These are phyloP conservation scores for Rhodamnia rubescens DNA, from an alignment of 345 rosid genomes.

Conservation along the genomic window DNA sequence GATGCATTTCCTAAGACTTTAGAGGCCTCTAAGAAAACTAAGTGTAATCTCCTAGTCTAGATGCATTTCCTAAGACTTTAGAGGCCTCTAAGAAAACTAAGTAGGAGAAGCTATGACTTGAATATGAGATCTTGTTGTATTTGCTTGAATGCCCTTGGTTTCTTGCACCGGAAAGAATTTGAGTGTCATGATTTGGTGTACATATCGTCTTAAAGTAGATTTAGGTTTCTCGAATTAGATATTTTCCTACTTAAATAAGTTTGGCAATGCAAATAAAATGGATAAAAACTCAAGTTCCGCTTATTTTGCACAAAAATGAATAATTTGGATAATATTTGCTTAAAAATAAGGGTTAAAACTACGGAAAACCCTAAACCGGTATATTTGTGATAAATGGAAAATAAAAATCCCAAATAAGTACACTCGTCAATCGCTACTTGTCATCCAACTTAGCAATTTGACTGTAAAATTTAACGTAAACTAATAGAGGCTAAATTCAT, in stretches of 20 bases:
- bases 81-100: neutral
- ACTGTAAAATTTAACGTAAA: no score
- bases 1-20: neutral
- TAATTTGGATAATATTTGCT: neutral
- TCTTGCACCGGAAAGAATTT: neutral
- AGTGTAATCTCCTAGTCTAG: neutral
- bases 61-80: neutral
- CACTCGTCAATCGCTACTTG: no score
- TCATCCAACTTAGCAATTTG: no score
- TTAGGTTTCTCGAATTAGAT: neutral
- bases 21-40: neutral
- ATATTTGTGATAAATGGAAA: no score
- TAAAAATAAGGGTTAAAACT: no score
- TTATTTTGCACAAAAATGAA: neutral
- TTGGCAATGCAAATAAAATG: neutral
- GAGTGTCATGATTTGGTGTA: neutral
- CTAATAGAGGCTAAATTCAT: no score
- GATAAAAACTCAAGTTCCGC: neutral
- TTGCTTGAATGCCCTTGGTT: neutral
- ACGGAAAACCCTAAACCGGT: no score
- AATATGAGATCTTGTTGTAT: neutral
- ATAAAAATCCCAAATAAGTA: no score
- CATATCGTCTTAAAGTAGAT: neutral
- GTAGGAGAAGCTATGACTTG: neutral
- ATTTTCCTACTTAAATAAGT: neutral